Conservation (phyloP, 352 stramenopile genomes). For the Lagenidium giganteum region DNA sequence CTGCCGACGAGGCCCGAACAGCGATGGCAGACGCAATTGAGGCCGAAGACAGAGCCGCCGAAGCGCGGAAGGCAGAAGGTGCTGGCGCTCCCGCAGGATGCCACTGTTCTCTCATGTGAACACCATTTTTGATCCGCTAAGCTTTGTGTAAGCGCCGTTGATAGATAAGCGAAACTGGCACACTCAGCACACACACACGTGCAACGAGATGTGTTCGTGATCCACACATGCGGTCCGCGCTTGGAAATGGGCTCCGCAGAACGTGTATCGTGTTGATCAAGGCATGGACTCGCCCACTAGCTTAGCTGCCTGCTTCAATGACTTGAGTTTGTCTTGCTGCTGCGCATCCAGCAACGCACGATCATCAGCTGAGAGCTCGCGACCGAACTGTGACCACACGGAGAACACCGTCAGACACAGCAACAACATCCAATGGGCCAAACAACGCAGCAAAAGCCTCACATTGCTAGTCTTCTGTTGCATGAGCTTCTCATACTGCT, state of each 20-base stretch:
- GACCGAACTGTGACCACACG: conserved; percentile 52
- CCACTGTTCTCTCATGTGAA: conserved; percentile 32
- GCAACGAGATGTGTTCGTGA: too few species aligned
- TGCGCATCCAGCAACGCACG: conserved; percentile 53
- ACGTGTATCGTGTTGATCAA: conserved; percentile 1
- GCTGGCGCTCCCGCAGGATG: conserved; percentile 10
- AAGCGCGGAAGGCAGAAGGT: conserved; percentile 26
- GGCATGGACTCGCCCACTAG: conserved; percentile 60
- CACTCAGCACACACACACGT: too few species aligned
- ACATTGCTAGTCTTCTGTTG: conserved; percentile 39
- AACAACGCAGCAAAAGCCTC: neutral
- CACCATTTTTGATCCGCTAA: too few species aligned
- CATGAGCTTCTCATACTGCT: conserved; percentile 61
- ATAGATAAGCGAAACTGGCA: too few species aligned
- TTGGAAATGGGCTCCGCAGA: too few species aligned
- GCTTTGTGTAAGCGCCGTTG: too few species aligned
- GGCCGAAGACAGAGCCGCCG: conserved; percentile 57
- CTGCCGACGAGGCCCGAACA: conserved; percentile 44
- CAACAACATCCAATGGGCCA: neutral
- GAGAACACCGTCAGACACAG: neutral
- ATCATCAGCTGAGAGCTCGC: conserved; percentile 57
- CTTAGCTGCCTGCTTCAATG: conserved; percentile 65
- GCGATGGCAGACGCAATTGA: conserved; percentile 76
- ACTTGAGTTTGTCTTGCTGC: conserved; percentile 64
- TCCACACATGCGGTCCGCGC: too few species aligned